phyloP scores from a whole-genome alignment of 2,329 filamentous ascomycete genomes.

The Aspergillus pseudoviridinutans region DNA sequence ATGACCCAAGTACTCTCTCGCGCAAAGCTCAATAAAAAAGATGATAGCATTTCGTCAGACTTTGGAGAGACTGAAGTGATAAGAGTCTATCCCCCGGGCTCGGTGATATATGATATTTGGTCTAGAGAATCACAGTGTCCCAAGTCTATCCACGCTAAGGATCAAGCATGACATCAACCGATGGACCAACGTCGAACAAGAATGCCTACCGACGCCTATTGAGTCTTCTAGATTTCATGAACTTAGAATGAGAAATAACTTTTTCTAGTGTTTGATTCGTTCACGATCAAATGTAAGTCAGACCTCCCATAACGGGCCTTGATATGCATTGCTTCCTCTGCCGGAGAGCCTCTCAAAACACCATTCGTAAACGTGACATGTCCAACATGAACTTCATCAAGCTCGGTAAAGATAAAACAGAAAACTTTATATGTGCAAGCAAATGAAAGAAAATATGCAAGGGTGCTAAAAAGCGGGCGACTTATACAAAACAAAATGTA shows the following conservation, averaged over 20 bases:
- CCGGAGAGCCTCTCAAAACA: constrained; percentile 15
- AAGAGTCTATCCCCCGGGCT: not conserved
- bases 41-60: not conserved
- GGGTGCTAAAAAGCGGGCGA: not conserved
- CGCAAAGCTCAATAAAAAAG: not conserved
- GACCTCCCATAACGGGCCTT: not conserved
- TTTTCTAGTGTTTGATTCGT: not conserved
- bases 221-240: not conserved
- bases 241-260: not conserved
- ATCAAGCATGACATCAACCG: not conserved
- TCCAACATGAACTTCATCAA: constrained; percentile 7
- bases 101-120: not conserved
- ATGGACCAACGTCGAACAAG: not conserved
- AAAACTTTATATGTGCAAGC: constrained; percentile 12
- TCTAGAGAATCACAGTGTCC: not conserved
- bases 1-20: not conserved
- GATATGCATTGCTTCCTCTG: constrained; percentile 14
- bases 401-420: not conserved
- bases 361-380: constrained; percentile 15
- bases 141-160: not conserved
- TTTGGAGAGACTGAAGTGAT: not conserved
- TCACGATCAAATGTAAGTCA: not conserved
- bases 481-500: not conserved
- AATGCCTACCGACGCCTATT: not conserved
- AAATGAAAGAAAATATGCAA: constrained; percentile 8